These are phyloP conservation scores for Fraxinus latifolia DNA, from an alignment of 305 asterid species.

Conservation along the genomic window DNA sequence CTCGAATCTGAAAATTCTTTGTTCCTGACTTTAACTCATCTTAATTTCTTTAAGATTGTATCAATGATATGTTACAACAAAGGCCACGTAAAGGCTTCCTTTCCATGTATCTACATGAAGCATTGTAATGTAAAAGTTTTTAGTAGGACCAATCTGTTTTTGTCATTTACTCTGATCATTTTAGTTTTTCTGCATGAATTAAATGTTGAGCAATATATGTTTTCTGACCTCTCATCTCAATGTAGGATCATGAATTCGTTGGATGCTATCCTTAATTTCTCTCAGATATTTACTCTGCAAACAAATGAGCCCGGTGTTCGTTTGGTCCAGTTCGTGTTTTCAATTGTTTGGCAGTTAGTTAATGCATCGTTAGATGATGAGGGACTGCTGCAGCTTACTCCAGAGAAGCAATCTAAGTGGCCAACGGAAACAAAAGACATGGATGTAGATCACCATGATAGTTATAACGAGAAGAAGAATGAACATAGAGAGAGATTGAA, in stretches of 20 bases:
- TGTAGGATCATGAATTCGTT: slow-evolving; percentile 69
- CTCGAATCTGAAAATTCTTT: neutral
- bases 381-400: slow-evolving; percentile 61
- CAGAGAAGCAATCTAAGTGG: slow-evolving; percentile 62
- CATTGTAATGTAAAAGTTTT: neutral
- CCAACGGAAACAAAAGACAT: slow-evolving; percentile 58
- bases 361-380: slow-evolving; percentile 84
- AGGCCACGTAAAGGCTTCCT: neutral
- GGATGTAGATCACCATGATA: slow-evolving; percentile 51
- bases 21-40: neutral
- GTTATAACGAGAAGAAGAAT: slow-evolving; percentile 46
- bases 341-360: slow-evolving; percentile 77
- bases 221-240: slow-evolving; percentile 10
- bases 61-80: neutral
- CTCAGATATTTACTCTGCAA: slow-evolving; percentile 50
- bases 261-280: slow-evolving; percentile 51
- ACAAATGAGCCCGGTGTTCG: slow-evolving; percentile 53
- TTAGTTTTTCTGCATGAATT: neutral
- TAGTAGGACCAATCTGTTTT: neutral
- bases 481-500: slow-evolving; percentile 53
- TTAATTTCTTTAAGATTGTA: neutral
- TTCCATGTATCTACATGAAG: neutral
- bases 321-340: slow-evolving; percentile 65
- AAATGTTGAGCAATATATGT: neutral
- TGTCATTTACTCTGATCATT: neutral